These are phyloP conservation scores for Yarrowia osloensis DNA, from an alignment of 805 yeast species.

Conservation along the genomic window DNA sequence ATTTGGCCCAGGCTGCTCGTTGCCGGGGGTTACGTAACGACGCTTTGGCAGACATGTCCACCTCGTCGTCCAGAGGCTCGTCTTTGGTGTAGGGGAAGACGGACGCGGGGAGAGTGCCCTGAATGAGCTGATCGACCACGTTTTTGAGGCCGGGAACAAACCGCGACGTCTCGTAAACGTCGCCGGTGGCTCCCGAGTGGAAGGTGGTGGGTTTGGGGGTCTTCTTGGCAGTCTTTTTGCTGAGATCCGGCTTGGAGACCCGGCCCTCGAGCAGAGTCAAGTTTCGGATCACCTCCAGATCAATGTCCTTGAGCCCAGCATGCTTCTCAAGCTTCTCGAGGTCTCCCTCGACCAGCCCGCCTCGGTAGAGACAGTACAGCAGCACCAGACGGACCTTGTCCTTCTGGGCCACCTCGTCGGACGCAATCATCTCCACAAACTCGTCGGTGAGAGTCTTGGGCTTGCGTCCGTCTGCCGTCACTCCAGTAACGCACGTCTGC, in stretches of 20 bases:
- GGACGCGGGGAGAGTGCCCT: conserved; percentile 54
- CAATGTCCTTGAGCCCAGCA: conserved; percentile 46
- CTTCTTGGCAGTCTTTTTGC: conserved; percentile 36
- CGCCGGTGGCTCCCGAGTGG: conserved; percentile 38
- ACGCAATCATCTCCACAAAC: conserved; percentile 54
- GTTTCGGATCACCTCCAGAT: conserved; percentile 58
- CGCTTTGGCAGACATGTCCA: conserved; percentile 45
- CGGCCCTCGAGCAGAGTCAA: conserved; percentile 61
- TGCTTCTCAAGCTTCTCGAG: conserved; percentile 67
- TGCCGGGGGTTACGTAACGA: conserved; percentile 71
- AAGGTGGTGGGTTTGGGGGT: conserved; percentile 36
- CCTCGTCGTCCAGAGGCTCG: conserved; percentile 51
- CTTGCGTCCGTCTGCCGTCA: conserved; percentile 65
- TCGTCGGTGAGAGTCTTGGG: conserved; percentile 59
- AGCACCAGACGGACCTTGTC: conserved; percentile 77
- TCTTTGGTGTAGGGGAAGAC: conserved; percentile 75
- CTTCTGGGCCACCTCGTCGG: conserved; percentile 47
- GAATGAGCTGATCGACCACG: conserved; percentile 55
- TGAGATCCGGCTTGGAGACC: conserved; percentile 49
- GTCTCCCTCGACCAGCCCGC: conserved; percentile 67
- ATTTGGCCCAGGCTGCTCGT: conserved; percentile 75
- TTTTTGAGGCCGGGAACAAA: conserved; percentile 69
- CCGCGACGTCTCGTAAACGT: conserved; percentile 50
- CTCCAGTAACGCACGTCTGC: conserved; percentile 76
- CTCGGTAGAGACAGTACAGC: conserved; percentile 75